Base-by-base conservation (phyloP, 2,329 filamentous ascomycete genomes). In the Colletotrichum brevisporum region DNA sequence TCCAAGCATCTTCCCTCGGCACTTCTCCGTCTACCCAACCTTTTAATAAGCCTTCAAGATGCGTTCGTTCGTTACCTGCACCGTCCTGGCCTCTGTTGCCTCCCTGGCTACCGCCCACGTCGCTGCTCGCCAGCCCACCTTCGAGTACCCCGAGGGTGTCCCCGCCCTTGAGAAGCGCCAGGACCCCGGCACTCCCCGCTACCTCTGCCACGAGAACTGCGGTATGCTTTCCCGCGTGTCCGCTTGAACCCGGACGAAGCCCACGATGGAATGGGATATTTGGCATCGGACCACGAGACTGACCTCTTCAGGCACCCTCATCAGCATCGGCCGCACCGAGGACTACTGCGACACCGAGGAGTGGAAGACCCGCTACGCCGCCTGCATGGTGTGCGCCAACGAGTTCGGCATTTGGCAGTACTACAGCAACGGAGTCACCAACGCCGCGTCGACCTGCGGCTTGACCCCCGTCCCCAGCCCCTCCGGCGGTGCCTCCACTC, bases 151-250 rank as follows among this genome's bases (percentile, higher is more conserved):
- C 63, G 58, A 52, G 10, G 27, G 21, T 6, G 60, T 71, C 36
- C 61, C 62, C 9, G 54, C 54, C 24, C 73, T 83, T 2, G 68
- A 81, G 61, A 79, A 77, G 71, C 81, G 83, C 54, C 83, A 85
- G 73, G 79, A 81, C 18, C 82, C 82, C 13, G 83, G 83, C 6
- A 82, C 82, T 8, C 80, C 83, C 16, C 73, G 76, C 3, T 85
- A 82, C 71, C 78, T 81, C 24, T 85, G 83, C 75, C 83, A 85
- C 69, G 80, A 82, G 66, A 81, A 83, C 70, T 85, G 83, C 73
- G 83, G 83, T 83, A 75, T 63, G 78, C 74, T 27, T 5, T 16
- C 6, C n/a, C 12, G 13, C 16, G 4, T n/a, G 2, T 6, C 26
- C 12, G 8, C 13, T 12, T 36, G 31, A 36, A 10, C 8, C 3